These are phyloP conservation scores for Cytospora mali DNA, from an alignment of 2,329 filamentous ascomycete species.

Conservation along the genomic window DNA sequence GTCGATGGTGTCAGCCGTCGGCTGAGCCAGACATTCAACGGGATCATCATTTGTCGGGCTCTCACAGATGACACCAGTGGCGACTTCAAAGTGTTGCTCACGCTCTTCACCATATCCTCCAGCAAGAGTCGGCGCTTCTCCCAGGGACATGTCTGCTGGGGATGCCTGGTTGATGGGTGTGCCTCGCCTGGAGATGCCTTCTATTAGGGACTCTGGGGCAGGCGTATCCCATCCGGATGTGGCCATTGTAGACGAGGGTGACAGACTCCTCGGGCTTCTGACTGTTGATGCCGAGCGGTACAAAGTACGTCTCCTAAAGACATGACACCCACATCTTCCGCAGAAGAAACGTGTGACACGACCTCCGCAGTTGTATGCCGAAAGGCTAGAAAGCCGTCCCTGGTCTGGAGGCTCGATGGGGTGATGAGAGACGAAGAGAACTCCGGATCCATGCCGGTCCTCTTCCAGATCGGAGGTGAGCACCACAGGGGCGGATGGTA, in stretches of 20 bases:
- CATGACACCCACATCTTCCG: slow-evolving; percentile 44
- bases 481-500: background rate
- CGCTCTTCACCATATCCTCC: background rate
- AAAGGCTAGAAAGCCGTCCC: slow-evolving; percentile 29
- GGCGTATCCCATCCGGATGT: background rate
- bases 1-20: slow-evolving; percentile 38
- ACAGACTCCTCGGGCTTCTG: slow-evolving; percentile 31
- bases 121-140: background rate
- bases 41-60: background rate
- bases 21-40: background rate
- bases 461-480: slow-evolving; percentile 35
- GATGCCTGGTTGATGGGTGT: background rate
- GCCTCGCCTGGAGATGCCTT: no score
- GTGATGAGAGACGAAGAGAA: slow-evolving; percentile 44
- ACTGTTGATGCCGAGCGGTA: background rate
- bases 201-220: background rate
- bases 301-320: slow-evolving; percentile 36
- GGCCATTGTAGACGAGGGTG: background rate
- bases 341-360: slow-evolving; percentile 42
- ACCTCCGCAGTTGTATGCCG: background rate
- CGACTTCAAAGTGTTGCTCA: slow-evolving; percentile 34
- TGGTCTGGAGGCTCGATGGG: slow-evolving; percentile 33
- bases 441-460: slow-evolving; percentile 38
- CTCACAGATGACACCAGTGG: slow-evolving; percentile 41
- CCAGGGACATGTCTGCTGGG: background rate